Conservation (phyloP, 148 eudicot genomes). For the Vaccinium vitisidaea region DNA sequence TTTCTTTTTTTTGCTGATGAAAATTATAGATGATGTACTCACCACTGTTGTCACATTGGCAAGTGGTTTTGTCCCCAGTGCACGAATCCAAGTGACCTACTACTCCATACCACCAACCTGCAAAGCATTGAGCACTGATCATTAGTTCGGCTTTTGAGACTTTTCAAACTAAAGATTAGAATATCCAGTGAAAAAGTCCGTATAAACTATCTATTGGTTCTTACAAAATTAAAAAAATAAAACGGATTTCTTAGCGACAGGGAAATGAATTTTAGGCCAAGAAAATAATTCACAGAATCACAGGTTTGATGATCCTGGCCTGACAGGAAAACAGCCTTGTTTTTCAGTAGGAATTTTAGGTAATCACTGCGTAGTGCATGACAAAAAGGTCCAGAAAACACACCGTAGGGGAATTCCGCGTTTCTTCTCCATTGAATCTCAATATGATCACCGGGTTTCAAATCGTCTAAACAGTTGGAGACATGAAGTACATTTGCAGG, state of each 20-base stretch:
- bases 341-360: conserved; percentile 3
- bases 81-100: conserved; percentile 83
- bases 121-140: conserved; percentile 13
- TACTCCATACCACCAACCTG: conserved; percentile 99
- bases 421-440: conserved; percentile 96
- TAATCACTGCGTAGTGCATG: neutral
- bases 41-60: conserved; percentile 71
- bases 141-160: neutral
- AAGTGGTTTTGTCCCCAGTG: conserved; percentile 37
- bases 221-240: neutral
- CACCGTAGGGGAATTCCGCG: conserved; percentile 71
- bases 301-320: neutral
- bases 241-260: neutral
- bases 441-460: conserved; percentile 77
- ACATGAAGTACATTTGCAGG: conserved; percentile 63
- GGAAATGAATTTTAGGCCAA: neutral
- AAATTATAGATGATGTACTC: conserved; percentile 17
- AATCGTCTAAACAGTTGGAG: conserved; percentile 65
- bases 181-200: neutral
- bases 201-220: neutral
- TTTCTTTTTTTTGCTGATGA: neutral
- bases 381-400: conserved; percentile 12
- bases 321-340: neutral
- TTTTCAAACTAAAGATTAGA: neutral
- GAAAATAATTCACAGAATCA: neutral